Base-by-base conservation (phyloP, 306 rosid species). In the Ochetophila trinervis region DNA sequence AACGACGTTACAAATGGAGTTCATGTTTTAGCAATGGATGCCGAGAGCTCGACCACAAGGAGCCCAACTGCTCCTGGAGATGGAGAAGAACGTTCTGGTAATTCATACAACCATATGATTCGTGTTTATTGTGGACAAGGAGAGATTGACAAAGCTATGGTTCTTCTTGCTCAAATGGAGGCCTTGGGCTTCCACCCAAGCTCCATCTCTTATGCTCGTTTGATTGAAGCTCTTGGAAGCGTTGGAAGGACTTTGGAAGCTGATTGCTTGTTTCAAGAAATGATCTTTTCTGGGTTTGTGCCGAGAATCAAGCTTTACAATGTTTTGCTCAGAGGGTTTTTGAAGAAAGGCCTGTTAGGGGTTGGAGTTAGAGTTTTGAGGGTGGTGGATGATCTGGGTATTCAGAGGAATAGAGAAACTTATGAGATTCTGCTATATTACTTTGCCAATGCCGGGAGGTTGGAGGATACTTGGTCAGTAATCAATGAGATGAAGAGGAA, bases 171-270 rank as follows among this genome's bases (percentile, higher is more conserved):
- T 52, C 75, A 70, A 67, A 71, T 84, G 85, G 88, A 89, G 63
- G 84, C 84, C 50, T 36, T 72, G 76, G 92, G 92, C 5, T 75
- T 71, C 55, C 67, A 56, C 42, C 86, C 83, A 59, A 50, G 74
- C 63, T 69, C 79, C 35, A 4, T 65, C 5, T 76, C 87, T 45
- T 86, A 80, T 36, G 52, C 78, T 24, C 57, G 45, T 70, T 68
- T 89, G 42, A 86, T 89, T 70, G 84, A 86, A 60, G 84, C 88
- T 32, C 82, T 84, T 32, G 96, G 92, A 49, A 84, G 67, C 54
- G 78, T 78, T 30, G 92, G 90, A 5, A 78, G 96, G 81, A 86
- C 92, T 63, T 78, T 77, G 72, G 92, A 89, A 82, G 87, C 92
- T 58, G 92, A 86, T 55, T 70, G 79, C 67, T 20, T 89, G 68